Percentiles rank a stretch among this genome's conserved stretches.
Conservation (phyloP, 306 rosid species). For the Prinsepia uniflora region DNA sequence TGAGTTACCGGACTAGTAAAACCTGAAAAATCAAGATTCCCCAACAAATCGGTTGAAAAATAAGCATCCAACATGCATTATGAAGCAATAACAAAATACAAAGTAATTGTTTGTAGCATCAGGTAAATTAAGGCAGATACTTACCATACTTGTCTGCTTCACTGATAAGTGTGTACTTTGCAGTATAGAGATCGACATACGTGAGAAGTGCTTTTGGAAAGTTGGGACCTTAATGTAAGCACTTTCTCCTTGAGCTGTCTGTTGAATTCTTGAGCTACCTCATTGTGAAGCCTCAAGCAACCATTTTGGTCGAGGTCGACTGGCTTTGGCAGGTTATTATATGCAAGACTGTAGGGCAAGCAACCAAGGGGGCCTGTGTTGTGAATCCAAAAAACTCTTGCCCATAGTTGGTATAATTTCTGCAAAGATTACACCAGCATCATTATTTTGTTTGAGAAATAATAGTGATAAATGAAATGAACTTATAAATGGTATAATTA, state of each 20-base stretch:
- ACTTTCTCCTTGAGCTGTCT: slow-evolving; percentile 27
- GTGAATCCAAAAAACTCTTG: slow-evolving; percentile 28
- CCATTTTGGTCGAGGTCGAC: slow-evolving; percentile 14
- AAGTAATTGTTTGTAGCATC: background rate
- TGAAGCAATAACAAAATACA: background rate
- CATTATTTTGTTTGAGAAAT: background rate
- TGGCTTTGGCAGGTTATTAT: background rate
- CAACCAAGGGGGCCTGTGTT: slow-evolving; percentile 34
- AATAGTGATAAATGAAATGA: background rate
- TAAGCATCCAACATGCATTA: too few relatives aligned
- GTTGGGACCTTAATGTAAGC: slow-evolving; percentile 14
- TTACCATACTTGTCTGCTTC: slow-evolving; percentile 30
- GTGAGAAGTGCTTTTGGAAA: slow-evolving; percentile 16
- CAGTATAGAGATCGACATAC: slow-evolving; percentile 19
- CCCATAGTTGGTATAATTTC: slow-evolving; percentile 21
- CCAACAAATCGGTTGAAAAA: background rate
- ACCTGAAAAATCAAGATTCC: slow-evolving; percentile 19
- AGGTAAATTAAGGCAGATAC: background rate
- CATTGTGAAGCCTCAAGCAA: slow-evolving; percentile 24
- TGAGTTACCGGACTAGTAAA: slow-evolving; percentile 22
- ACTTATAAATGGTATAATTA: background rate
- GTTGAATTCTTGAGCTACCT: slow-evolving; percentile 24
- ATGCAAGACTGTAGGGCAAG: slow-evolving; percentile 17
- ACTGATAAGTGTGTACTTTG: slow-evolving; percentile 23
- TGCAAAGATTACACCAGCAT: slow-evolving; percentile 8